Percentiles rank a stretch among this genome's conserved stretches.
These are phyloP conservation scores for Solanum pennellii DNA, from an alignment of 257 asterid genomes.

Conservation along the genomic window DNA sequence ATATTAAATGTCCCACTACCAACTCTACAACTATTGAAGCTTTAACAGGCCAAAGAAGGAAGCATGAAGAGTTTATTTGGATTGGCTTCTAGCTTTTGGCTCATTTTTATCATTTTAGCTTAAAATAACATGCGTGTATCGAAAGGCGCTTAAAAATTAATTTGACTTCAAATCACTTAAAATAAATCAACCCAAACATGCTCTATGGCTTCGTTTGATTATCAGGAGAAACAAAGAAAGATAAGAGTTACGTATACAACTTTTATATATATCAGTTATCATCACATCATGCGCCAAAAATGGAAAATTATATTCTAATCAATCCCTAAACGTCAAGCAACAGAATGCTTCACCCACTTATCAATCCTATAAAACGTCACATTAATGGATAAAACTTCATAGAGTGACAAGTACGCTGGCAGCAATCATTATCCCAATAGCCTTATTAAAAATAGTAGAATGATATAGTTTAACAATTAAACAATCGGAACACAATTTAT, in stretches of 20 bases:
- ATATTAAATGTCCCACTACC: not conserved
- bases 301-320: not conserved
- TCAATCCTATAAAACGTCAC: not conserved
- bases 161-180: not conserved
- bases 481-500: not conserved
- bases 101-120: no score
- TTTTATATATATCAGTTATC: not conserved
- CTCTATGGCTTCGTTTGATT: not conserved
- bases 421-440: not conserved
- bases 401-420: not conserved
- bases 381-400: not conserved
- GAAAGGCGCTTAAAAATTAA: not conserved
- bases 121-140: not conserved
- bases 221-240: not conserved
- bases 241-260: not conserved
- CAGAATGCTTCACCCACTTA: not conserved
- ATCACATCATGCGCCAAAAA: not conserved
- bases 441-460: not conserved
- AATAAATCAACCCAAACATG: not conserved
- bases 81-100: not conserved
- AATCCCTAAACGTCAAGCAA: not conserved
- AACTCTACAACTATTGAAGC: not conserved
- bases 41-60: not conserved
- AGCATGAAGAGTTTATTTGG: not conserved
- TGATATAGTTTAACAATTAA: not conserved